Conservation (phyloP, 73 alveolate species). For the Loxodes magnus region DNA sequence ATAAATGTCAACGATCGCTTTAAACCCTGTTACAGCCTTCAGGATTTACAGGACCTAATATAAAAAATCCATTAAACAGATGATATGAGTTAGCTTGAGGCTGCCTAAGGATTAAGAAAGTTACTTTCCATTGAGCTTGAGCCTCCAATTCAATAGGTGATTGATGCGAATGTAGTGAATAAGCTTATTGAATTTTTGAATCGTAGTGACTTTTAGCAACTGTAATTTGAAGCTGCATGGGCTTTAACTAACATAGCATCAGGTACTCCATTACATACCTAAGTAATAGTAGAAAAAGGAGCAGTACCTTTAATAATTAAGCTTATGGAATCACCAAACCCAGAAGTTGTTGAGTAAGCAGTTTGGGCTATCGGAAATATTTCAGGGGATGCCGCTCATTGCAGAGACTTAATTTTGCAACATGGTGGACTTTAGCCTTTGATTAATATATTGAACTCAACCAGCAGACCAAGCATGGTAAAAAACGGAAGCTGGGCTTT, state of each 20-base stretch:
- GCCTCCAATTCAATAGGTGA: conserved; percentile 91
- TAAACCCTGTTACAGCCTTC: conserved; percentile 8
- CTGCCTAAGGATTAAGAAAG: conserved; percentile 89
- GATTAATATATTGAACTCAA: conserved; percentile 45
- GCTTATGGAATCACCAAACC: conserved; percentile 57
- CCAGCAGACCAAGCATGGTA: conserved; percentile 46
- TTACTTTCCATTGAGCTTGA: conserved; percentile 63
- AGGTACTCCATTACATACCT: conserved; percentile 84
- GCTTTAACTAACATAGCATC: conserved; percentile 90
- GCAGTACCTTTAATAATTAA: conserved; percentile 67
- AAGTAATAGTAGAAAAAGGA: conserved; percentile 87
- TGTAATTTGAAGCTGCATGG: conserved; percentile 96
- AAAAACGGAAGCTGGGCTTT: conserved; percentile 90
- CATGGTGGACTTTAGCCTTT: conserved; percentile 77
- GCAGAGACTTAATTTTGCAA: conserved; percentile 63
- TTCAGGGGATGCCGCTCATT: conserved; percentile 81
- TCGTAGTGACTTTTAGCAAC: conserved; percentile 61
- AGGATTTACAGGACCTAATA: conserved; percentile 45
- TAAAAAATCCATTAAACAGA: conserved; percentile 28
- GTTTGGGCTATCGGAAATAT: conserved; percentile 96
- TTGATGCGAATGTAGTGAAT: conserved; percentile 87
- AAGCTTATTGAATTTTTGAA: conserved; percentile 61
- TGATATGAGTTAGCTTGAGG: conserved; percentile 37
- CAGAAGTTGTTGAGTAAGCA: conserved; percentile 80
- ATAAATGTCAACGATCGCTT: conserved; percentile 14